Conservation (phyloP, 2,329 filamentous ascomycete species). For the Alternaria sp. region DNA sequence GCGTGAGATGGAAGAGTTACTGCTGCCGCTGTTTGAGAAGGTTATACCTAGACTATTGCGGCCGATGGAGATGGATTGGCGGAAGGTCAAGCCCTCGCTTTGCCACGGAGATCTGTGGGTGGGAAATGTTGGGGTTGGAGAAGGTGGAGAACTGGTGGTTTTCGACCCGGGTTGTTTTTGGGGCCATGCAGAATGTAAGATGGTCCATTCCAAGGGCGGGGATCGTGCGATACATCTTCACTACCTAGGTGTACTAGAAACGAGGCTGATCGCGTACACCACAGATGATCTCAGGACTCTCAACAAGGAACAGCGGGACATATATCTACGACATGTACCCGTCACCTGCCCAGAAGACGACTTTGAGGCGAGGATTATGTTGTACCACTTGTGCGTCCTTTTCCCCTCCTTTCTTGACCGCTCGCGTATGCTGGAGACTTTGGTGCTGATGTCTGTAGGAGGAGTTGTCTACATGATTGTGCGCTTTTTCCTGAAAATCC, state of each 20-base stretch:
- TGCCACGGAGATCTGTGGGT: neutral
- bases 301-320: neutral
- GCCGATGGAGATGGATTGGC: neutral
- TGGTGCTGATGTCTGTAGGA: neutral
- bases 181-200: neutral
- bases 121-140: neutral
- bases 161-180: neutral
- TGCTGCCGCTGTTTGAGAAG: no score
- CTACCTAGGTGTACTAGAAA: no score
- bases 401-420: neutral
- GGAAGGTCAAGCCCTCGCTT: neutral
- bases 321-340: neutral
- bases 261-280: no score
- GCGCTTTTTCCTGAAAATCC: neutral
- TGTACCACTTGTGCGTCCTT: neutral
- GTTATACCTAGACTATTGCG: neutral
- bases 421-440: neutral
- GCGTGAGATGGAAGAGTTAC: no score
- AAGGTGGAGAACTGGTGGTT: neutral
- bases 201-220: no score
- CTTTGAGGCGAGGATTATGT: neutral
- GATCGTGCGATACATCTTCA: no score
- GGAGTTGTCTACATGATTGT: neutral
- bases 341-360: neutral
- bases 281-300: neutral